Evolutionary conservation across 2,329 filamentous ascomycete genomes (phyloP), one percentile per base, ranked within the genome.

Genomic region (Venturia carpophila): DNA sequence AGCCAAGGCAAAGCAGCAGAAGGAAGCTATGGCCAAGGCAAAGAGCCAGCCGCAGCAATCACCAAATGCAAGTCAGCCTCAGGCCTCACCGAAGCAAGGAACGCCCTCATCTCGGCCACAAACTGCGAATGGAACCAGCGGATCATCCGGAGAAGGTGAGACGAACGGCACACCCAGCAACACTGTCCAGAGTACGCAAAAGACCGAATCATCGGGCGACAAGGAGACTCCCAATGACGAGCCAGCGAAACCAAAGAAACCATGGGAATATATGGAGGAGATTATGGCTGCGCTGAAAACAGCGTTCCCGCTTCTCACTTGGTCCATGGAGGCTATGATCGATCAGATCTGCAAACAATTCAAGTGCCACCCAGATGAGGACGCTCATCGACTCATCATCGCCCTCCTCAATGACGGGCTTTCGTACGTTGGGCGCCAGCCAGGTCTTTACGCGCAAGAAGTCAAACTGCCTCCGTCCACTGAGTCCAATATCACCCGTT

Each of bases 251-350:
- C 71, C 70, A 15, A 92, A 91, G 78, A 91, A 90, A 68, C 92
- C 95, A 0, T 97, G 94, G 94, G 94, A 99, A 73, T 88, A 95
- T 71, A 93, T 92, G 0, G 94, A 99, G 70, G 92, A 97, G 74
- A 91, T 99, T 67, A 92, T 96, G 83, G 90, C 92, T 42, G 90
- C 92, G 39, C 86, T 99, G 64, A 97, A 99, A 81, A 97, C 94
- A 7, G 92, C 93, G 0, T 99, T 97, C 81, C 94, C 94, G 30
- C 83, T 99, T 21, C 84, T 99, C 70, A 94, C 95, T 11, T 80
- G 97, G 55, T 97, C 93, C 0, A 97, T 99, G 94, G 94, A 99
- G 79, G 96, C 93, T 0, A 99, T 97, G 92, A 92, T 97, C 39
- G 94, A 99, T 73, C 93, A 97, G 77, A 96, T 99, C 66, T 90